Conservation (phyloP, 306 rosid species). For the Fragaria ananassa region DNA sequence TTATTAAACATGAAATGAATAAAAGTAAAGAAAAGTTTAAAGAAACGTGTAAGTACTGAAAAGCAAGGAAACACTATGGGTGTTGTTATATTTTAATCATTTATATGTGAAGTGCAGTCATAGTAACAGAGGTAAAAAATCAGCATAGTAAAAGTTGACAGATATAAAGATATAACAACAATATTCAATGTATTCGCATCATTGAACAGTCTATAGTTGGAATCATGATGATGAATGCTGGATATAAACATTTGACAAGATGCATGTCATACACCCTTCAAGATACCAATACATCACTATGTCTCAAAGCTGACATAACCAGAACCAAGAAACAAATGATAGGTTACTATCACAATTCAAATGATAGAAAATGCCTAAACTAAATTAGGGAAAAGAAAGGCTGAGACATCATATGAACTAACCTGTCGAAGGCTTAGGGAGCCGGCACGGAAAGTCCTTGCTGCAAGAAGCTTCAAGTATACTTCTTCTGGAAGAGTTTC, state of each 20-base stretch:
- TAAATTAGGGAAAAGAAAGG: neutral
- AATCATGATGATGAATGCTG: neutral
- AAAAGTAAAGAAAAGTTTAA: neutral
- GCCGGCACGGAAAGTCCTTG: constrained; percentile 94
- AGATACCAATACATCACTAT: neutral
- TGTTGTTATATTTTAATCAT: neutral
- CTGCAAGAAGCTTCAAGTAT: constrained; percentile 83
- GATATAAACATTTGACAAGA: neutral
- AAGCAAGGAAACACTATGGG: neutral
- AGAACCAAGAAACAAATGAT: neutral
- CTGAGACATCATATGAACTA: constrained; percentile 24
- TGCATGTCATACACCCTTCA: neutral
- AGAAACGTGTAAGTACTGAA: neutral
- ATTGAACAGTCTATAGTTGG: neutral
- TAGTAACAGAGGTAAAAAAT: neutral
- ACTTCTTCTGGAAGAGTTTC: constrained; percentile 87
- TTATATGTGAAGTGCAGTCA: neutral
- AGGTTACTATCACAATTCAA: neutral
- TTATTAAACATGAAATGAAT: neutral
- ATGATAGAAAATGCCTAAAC: neutral
- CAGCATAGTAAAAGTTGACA: neutral
- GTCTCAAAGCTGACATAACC: neutral
- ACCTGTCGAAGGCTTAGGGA: constrained; percentile 95
- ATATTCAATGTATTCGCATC: neutral
- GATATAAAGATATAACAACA: neutral